Conservation (phyloP, 768 basidiomycete genomes). For the Psilocybe subaeruginosa region DNA sequence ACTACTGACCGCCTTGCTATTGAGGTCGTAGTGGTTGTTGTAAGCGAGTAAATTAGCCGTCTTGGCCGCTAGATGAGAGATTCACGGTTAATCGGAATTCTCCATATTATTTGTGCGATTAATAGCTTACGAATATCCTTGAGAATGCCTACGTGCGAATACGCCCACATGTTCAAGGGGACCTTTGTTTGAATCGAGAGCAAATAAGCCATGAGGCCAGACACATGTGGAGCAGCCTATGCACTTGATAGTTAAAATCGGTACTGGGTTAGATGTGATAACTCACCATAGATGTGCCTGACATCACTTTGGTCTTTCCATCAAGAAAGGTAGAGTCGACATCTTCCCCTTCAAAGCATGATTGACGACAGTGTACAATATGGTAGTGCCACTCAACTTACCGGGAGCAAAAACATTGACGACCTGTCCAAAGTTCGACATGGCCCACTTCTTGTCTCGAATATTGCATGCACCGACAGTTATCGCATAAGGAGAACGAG, state of each 20-base stretch:
- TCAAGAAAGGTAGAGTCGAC: not conserved
- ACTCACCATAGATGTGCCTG: not conserved
- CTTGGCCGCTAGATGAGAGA: not conserved
- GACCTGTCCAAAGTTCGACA: not conserved
- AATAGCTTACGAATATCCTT: not conserved
- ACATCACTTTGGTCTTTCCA: not conserved
- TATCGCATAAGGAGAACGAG: slow-evolving; percentile 1
- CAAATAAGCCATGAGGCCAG: not conserved
- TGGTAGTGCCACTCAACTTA: not conserved
- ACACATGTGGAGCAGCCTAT: slow-evolving; percentile 3
- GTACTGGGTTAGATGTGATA: not conserved
- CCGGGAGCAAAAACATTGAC: slow-evolving; percentile 2
- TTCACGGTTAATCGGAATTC: no score
- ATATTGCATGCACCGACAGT: not conserved
- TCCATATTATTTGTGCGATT: no score
- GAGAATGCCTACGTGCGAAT: not conserved
- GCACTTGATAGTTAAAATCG: not conserved
- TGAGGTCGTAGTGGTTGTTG: slow-evolving; percentile 1
- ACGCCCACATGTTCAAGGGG: not conserved
- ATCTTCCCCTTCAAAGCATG: not conserved
- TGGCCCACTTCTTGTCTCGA: not conserved
- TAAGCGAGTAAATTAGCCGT: not conserved
- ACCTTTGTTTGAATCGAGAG: not conserved
- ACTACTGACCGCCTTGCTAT: not conserved
- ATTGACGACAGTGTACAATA: no score